Evolutionary conservation across 768 basidiomycete genomes (phyloP).

Genomic region (Lactifluus subvellereus): DNA sequence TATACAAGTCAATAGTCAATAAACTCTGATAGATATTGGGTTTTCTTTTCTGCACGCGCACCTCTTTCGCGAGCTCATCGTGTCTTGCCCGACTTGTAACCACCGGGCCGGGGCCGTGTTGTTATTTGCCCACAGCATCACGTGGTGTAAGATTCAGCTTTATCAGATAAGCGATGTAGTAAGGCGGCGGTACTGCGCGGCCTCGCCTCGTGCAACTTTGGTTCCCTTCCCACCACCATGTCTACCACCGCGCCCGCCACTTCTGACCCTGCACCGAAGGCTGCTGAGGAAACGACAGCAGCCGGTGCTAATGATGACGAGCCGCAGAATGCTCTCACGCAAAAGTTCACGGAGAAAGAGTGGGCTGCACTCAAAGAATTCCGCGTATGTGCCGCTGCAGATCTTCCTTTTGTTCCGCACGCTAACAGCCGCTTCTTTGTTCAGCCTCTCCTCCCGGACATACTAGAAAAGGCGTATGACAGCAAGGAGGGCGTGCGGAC

Average conservation of each 20-base stretch:
- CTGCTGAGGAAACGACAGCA: slow-evolving; percentile 17
- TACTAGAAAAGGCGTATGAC: slow-evolving; percentile 54
- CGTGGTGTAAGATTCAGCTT: neutral
- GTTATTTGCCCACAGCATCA: neutral
- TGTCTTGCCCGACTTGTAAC: neutral
- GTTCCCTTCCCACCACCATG: slow-evolving; percentile 6
- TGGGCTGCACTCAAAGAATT: slow-evolving; percentile 66
- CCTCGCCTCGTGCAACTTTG: neutral
- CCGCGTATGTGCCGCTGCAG: slow-evolving; percentile 41
- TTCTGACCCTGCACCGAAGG: slow-evolving; percentile 11
- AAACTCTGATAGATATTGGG: neutral
- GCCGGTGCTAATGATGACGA: slow-evolving; percentile 33
- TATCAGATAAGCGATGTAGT: slow-evolving; percentile 8
- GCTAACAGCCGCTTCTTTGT: neutral
- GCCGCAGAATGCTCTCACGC: slow-evolving; percentile 64
- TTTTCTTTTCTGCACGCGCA: slow-evolving; percentile 21
- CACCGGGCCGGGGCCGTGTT: too few relatives aligned
- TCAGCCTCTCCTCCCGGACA: slow-evolving; percentile 41
- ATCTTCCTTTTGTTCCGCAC: neutral
- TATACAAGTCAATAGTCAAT: neutral
- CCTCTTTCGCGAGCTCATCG: slow-evolving; percentile 55
- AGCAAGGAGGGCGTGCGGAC: slow-evolving; percentile 48
- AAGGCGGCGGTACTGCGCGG: too few relatives aligned
- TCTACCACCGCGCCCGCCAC: slow-evolving; percentile 11
- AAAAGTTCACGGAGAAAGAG: slow-evolving; percentile 64